Evolutionary conservation across 2,329 filamentous ascomycete genomes (phyloP).

Genomic region (Fusarium redolens): DNA sequence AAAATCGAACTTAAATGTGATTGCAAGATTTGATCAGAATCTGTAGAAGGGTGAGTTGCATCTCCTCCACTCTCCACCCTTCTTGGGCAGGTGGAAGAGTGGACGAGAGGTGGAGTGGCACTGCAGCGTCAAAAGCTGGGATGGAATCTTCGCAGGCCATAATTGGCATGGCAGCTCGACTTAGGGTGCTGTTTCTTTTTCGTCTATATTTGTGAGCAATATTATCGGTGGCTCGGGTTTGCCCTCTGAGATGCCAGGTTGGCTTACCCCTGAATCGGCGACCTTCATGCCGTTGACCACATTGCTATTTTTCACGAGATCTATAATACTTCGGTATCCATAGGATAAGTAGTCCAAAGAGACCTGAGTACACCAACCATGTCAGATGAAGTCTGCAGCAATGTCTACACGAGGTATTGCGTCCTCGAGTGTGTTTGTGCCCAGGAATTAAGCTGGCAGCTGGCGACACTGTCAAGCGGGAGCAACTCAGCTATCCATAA

Average conservation of each 20-base stretch:
- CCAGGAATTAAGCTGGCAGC: neutral
- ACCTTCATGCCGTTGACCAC: neutral
- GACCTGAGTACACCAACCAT: rapidly evolving
- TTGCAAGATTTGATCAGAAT: neutral
- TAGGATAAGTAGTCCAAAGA: rapidly evolving
- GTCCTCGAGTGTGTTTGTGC: neutral
- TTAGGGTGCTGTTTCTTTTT: rapidly evolving
- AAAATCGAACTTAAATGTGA: neutral
- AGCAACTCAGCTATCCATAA: too few relatives aligned
- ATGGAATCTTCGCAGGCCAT: neutral
- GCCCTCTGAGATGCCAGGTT: neutral
- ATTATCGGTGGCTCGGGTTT: too few relatives aligned
- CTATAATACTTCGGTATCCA: neutral
- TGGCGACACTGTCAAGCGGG: constrained; percentile 8
- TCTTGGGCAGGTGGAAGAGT: neutral
- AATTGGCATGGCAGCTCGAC: neutral
- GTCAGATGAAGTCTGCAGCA: too few relatives aligned
- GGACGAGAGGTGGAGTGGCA: neutral
- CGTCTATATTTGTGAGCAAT: neutral
- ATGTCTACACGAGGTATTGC: neutral
- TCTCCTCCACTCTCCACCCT: neutral
- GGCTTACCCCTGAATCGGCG: neutral
- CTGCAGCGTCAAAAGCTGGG: neutral
- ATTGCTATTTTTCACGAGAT: neutral
- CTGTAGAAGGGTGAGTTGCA: neutral